Percentiles rank a stretch among this genome's conserved stretches.
phyloP scores from a whole-genome alignment of 2,329 filamentous ascomycete species.

The Talaromyces funiculosus region DNA sequence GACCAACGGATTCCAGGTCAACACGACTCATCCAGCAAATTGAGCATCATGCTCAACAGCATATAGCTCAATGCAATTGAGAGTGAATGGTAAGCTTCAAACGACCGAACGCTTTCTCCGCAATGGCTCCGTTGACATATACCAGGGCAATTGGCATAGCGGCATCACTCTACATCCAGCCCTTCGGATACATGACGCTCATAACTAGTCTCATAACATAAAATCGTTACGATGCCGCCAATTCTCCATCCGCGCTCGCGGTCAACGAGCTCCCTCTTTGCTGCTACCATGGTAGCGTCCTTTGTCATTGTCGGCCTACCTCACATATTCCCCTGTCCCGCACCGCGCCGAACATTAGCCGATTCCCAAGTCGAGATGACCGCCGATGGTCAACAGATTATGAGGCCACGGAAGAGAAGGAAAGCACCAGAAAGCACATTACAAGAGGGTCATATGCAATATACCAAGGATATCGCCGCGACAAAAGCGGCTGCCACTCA shows the following conservation, averaged over 20 bases:
- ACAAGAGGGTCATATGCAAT: conserved; percentile 14
- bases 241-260: conserved; percentile 88
- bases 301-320: conserved; percentile 90
- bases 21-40: conserved; percentile 5
- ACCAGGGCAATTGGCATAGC: not conserved
- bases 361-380: conserved; percentile 53
- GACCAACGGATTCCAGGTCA: not conserved
- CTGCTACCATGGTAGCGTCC: conserved; percentile 79
- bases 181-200: not conserved
- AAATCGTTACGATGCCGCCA: conserved; percentile 59
- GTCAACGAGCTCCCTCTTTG: conserved; percentile 90
- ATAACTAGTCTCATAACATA: not conserved
- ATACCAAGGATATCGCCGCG: conserved; percentile 5
- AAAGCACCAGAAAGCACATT: conserved; percentile 27
- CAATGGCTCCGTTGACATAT: not conserved
- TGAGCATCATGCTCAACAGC: conserved; percentile 9
- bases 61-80: not conserved
- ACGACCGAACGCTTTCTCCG: not conserved
- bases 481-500: conserved; percentile 13
- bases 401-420: conserved; percentile 31
- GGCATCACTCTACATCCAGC: not conserved
- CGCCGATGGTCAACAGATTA: conserved; percentile 40
- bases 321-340: conserved; percentile 85
- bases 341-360: conserved; percentile 67
- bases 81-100: not conserved